Conservation (phyloP, 768 basidiomycete species). For the Mycena rebaudengoi region DNA sequence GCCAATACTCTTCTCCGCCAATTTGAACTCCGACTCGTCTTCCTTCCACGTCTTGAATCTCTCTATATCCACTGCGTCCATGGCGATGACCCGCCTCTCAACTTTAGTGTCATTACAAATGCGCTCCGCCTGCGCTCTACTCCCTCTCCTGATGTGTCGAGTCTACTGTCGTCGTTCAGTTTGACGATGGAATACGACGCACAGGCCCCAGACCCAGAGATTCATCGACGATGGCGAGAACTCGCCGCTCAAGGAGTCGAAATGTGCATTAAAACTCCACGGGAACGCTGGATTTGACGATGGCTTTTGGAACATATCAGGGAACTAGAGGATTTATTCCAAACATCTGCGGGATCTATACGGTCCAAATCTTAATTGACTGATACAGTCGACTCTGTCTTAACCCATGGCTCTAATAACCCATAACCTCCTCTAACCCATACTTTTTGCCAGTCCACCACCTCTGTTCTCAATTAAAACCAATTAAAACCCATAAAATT, state of each 20-base stretch:
- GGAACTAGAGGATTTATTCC: no score
- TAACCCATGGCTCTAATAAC: no score
- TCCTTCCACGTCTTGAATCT: not conserved
- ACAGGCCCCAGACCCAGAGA: not conserved
- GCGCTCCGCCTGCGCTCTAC: not conserved
- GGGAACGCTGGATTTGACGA: constrained; percentile 4
- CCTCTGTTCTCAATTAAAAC: no score
- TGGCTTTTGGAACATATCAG: not conserved
- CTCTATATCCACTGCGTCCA: not conserved
- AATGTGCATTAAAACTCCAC: not conserved
- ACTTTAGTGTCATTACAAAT: not conserved
- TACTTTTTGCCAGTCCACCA: no score
- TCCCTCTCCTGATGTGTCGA: not conserved
- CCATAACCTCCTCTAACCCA: no score
- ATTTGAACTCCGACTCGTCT: not conserved
- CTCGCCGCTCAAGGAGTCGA: not conserved
- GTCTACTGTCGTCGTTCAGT: not conserved
- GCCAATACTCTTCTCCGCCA: constrained; percentile 3
- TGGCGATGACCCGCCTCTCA: not conserved
- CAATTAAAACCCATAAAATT: no score
- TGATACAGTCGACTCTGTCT: no score
- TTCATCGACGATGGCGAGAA: not conserved
- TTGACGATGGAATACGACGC: not conserved
- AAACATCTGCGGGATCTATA: no score
- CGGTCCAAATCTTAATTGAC: no score